phyloP scores from a whole-genome alignment of 257 asterid genomes.

The Solanum tarijense region DNA sequence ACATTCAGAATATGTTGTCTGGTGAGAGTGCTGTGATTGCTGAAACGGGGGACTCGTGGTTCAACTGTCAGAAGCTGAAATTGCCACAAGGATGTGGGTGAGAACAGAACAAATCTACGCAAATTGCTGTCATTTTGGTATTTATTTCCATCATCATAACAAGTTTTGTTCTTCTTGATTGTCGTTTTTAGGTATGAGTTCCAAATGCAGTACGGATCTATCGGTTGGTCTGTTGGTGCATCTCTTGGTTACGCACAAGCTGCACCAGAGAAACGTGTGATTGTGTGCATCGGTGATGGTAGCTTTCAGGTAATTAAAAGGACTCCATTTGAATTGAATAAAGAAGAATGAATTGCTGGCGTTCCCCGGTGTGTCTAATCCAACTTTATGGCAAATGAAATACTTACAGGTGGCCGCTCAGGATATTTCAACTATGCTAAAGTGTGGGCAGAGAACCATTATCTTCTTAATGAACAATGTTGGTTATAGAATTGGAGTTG shows the following conservation, averaged over 20 bases:
- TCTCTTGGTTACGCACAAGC: constrained; percentile 46
- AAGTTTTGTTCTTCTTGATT: not conserved
- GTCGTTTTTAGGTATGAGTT: constrained; percentile 48
- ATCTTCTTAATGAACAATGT: constrained; percentile 63
- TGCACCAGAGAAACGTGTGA: constrained; percentile 45
- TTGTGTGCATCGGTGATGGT: constrained; percentile 82
- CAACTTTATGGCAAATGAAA: not conserved
- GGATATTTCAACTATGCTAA: constrained; percentile 63
- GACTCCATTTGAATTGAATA: not conserved
- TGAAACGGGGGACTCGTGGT: constrained; percentile 82
- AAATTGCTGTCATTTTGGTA: not conserved
- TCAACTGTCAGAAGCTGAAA: constrained; percentile 66
- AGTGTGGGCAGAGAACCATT: constrained; percentile 48
- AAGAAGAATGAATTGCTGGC: not conserved
- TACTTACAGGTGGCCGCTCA: constrained; percentile 53
- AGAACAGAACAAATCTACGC: not conserved
- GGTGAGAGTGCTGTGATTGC: constrained; percentile 37
- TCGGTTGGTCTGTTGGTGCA: constrained; percentile 46
- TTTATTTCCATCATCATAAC: too few relatives aligned
- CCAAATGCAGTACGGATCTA: constrained; percentile 82
- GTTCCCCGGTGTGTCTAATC: not conserved
- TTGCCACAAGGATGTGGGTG: constrained; percentile 64
- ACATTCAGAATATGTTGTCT: constrained; percentile 39
- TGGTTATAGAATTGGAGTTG: constrained; percentile 79
- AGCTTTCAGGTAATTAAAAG: constrained; percentile 61